Base-by-base conservation (phyloP, 208 protist species). In the Histomonas meleagridis region DNA sequence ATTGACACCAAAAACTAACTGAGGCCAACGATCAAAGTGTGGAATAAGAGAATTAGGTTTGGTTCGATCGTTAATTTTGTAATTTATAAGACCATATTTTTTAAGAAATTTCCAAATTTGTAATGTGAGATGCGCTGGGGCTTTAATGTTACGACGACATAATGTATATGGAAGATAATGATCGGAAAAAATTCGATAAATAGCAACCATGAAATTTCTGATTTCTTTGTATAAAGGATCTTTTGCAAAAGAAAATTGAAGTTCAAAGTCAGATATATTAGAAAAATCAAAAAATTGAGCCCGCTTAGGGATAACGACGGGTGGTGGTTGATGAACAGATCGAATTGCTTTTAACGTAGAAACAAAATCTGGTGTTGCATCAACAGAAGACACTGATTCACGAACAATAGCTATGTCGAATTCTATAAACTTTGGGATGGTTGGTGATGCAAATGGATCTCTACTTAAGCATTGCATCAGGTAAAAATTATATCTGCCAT, bases 271-370 rank as follows among this genome's bases (percentile, higher is more conserved):
- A 32, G 76, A 86, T 21, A 86, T 86, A 57, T 40, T 53, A 38
- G 76, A 7, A 55, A 86, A 86, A 86, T 86, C 76, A n/a, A 86
- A 86, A 86, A 86, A 86, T 55, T 55, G 10, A 40, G 40, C 76
- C 46, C 46, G 0, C 14, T 14, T 12, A 14, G 76, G 76, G 38
- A 86, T 86, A 57, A n/a, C 5, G 38, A 86, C 76, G 21, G 76
- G 76, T 16, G 51, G 21, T 38, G 40, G 46, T 32, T 40, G 76
- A 38, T 86, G 43, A n/a, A 86, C 76, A 38, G 18, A 7, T n/a
- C 55, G 43, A 57, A 86, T 86, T 16, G 76, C 76, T 86, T 86
- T 86, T 38, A 46, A 51, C 7, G 76, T 86, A 38, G 76, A 86
- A 55, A 86, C 76, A 86, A 86, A 86, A 21, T 86, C 76, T 9